Conservation (phyloP, 2,329 filamentous ascomycete species). For the Paecilomyces dactylethromorphus region DNA sequence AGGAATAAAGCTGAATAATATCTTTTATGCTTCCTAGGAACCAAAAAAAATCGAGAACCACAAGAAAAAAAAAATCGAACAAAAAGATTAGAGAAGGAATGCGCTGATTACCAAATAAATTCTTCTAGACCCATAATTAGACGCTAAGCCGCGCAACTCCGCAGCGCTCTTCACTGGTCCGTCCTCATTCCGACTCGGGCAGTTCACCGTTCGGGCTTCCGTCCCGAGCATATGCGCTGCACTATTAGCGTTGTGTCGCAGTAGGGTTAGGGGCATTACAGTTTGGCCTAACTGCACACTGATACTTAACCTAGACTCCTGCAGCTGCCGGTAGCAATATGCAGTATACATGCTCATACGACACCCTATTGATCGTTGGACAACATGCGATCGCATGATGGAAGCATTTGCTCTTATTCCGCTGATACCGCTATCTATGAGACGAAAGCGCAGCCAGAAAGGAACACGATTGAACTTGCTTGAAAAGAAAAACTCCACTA, state of each 20-base stretch:
- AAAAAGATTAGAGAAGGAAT: neutral
- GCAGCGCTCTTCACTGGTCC: neutral
- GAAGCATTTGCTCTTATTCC: too few species aligned
- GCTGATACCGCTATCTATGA: neutral
- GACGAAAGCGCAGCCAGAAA: neutral
- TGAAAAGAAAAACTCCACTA: neutral
- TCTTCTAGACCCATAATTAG: neutral
- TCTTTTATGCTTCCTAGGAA: neutral
- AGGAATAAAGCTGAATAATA: neutral
- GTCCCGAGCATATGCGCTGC: neutral
- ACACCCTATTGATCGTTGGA: too few species aligned
- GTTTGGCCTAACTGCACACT: too few species aligned
- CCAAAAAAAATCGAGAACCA: neutral
- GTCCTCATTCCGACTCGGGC: neutral
- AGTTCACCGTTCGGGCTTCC: neutral
- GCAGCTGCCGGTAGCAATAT: too few species aligned
- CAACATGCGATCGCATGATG: too few species aligned
- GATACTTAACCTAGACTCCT: too few species aligned
- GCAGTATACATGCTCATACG: too few species aligned
- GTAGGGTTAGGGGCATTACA: neutral
- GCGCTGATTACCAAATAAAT: neutral
- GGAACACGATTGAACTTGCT: neutral
- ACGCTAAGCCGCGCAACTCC: neutral
- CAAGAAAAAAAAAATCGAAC: neutral
- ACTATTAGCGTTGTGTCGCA: neutral